Evolutionary conservation across 192 early-diverging fungal species (phyloP).

Genomic region (Mycoemilia scoparia): DNA sequence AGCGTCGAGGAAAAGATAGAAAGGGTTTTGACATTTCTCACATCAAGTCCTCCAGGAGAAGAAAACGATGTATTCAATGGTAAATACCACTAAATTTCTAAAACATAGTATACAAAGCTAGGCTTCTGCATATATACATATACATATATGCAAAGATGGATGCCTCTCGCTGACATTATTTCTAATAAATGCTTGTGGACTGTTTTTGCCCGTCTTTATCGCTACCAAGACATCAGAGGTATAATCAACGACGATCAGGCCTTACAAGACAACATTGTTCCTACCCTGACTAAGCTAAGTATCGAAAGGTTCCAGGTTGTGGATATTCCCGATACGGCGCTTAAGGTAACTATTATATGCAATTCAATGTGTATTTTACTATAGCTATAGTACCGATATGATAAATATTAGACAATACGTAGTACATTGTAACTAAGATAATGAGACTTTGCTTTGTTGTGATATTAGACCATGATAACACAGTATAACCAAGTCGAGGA

Average conservation of each 20-base stretch:
- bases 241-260: conserved; percentile 64
- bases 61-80: conserved; percentile 92
- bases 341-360: conserved; percentile 3
- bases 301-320: conserved; percentile 63
- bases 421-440: not conserved
- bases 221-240: conserved; percentile 60
- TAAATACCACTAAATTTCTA: conserved; percentile 24
- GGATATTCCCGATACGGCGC: conserved; percentile 35
- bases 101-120: not conserved
- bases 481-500: conserved; percentile 48
- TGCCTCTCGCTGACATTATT: not conserved
- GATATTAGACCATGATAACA: conserved; percentile 50
- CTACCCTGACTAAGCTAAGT: conserved; percentile 65
- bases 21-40: too few species aligned
- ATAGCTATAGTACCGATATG: too few species aligned
- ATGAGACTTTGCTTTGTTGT: not conserved
- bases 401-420: too few species aligned
- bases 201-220: not conserved
- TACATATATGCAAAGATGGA: not conserved
- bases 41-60: conserved; percentile 97
- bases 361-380: too few species aligned
- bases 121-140: too few species aligned
- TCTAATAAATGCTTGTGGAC: not conserved
- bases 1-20: too few species aligned
- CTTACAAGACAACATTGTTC: conserved; percentile 43